Evolutionary conservation across 768 basidiomycete species (phyloP), one percentile per base, ranked within the genome.

Genomic region (Trametes elegans): DNA sequence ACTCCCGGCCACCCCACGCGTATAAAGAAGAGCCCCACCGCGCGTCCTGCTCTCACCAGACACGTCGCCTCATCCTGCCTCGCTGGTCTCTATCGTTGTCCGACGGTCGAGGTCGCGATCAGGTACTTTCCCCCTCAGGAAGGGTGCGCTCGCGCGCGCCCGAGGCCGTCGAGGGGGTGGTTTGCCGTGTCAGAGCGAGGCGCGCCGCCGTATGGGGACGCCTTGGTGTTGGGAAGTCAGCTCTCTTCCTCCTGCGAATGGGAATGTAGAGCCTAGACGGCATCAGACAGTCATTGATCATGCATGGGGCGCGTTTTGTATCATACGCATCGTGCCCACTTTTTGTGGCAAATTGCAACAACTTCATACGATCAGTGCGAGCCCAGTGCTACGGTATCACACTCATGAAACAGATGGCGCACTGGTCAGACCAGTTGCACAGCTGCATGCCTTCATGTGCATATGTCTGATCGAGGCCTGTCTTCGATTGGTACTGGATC

Each of bases 101-200:
- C 57, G 53, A 49, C 55, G 61, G 61, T 62, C 61, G 55, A 58
- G 61, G 64, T 54, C 29, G 59, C 57, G 63, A 63, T 36, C 48
- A 45, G 65, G 59, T 62, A 51, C 65, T 65, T 67, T 67, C 65
- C 64, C 62, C 64, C 57, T 63, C 60, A 44, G 56, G 61, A 64
- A 65, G 59, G 65, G 49, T 28, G 28, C 27, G 45, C 42, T 10
- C 24, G 29, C 48, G 28, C 11, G 45, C 47, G 62, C 60, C 54
- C 63, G 44, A 66, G 65, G 67, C 51, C 62, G 58, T 49, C 41
- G 66, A 64, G 62, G 67, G 64, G 67, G 66, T 68, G 67, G 66
- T 68, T 68, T 68, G 61, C 51, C 66, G 64, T 63, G 66, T 62
- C 52, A 66, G 57, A 67, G 50, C 27, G 41, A 65, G 56, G 53